phyloP scores from a whole-genome alignment of 768 basidiomycete species.

The Multifurca ochricompacta region DNA sequence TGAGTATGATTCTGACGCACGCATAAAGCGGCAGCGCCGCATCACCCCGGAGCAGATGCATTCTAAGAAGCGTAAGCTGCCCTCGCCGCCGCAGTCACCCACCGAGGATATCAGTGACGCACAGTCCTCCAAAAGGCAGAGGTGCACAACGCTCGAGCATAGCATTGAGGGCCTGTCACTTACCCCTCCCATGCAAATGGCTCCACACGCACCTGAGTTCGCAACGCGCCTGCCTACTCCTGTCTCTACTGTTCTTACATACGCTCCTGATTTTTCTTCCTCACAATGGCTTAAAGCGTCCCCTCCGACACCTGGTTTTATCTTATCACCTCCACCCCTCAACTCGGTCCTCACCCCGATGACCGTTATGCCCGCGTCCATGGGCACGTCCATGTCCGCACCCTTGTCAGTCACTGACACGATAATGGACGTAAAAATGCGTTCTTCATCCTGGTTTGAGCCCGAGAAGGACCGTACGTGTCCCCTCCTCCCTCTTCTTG shows the following conservation, averaged over 20 bases:
- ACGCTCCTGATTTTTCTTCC: background rate
- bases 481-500: background rate
- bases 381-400: background rate
- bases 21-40: constrained; percentile 10
- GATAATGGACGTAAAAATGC: constrained; percentile 16
- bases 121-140: constrained; percentile 11
- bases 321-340: background rate
- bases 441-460: constrained; percentile 21
- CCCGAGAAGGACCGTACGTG: constrained; percentile 20
- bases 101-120: background rate
- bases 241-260: background rate
- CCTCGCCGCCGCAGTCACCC: constrained; percentile 11
- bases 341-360: background rate
- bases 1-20: constrained; percentile 1
- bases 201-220: background rate
- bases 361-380: background rate
- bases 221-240: background rate
- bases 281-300: background rate
- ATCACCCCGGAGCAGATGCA: background rate
- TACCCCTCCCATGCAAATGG: background rate
- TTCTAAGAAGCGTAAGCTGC: constrained; percentile 9
- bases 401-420: background rate
- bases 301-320: background rate
- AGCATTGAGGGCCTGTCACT: constrained; percentile 11
- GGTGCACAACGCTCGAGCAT: constrained; percentile 13